Evolutionary conservation across 208 protist genomes (phyloP).

Genomic region (Porcisia deanei): DNA sequence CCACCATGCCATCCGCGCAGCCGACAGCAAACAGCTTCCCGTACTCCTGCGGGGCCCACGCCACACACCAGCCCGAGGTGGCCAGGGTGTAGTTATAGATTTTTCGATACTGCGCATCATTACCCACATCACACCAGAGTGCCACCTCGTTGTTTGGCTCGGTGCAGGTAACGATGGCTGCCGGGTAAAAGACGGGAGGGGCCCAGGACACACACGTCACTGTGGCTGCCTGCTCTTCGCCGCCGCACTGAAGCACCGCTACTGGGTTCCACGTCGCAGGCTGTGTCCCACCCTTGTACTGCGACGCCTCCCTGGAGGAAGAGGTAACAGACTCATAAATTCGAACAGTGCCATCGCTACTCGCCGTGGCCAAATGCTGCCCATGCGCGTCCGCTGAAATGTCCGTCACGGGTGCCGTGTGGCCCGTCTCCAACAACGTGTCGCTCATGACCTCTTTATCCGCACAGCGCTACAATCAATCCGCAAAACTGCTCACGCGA

Average conservation of each 20-base stretch:
- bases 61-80: constrained; percentile 54
- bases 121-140: constrained; percentile 62
- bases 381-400: constrained; percentile 66
- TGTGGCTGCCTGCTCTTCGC: constrained; percentile 34
- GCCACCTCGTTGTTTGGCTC: constrained; percentile 45
- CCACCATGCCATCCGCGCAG: constrained; percentile 61
- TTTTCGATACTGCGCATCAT: constrained; percentile 48
- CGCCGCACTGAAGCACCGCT: constrained; percentile 27
- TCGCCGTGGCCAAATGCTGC: constrained; percentile 59
- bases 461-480: not conserved
- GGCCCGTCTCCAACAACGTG: constrained; percentile 65
- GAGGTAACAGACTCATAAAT: constrained; percentile 44
- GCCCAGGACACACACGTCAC: constrained; percentile 83
- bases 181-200: constrained; percentile 52
- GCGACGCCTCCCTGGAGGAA: constrained; percentile 22
- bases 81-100: constrained; percentile 56
- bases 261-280: constrained; percentile 26
- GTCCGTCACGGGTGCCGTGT: constrained; percentile 63
- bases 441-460: constrained; percentile 16
- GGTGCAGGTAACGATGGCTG: constrained; percentile 67
- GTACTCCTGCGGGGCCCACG: constrained; percentile 81
- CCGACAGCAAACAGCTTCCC: constrained; percentile 83
- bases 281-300: constrained; percentile 34
- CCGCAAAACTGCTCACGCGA: not conserved
- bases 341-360: constrained; percentile 67